Base-by-base conservation (phyloP, 1,284 basidiomycete genomes). In the Heliocybe sulcata region DNA sequence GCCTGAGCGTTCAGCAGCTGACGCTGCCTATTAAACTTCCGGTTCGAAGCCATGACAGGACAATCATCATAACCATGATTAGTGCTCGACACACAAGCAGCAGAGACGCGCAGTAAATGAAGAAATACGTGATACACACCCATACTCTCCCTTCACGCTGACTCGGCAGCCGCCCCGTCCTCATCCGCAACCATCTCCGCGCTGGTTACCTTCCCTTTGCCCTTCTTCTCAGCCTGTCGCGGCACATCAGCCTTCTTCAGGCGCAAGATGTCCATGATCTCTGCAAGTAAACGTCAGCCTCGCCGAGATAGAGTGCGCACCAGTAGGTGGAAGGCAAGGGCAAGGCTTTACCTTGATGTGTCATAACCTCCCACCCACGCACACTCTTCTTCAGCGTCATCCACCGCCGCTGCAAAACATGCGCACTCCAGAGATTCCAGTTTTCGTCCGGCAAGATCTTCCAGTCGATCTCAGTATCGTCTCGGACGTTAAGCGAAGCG, bases 391-490 rank as follows among this genome's bases (percentile, higher is more conserved):
- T 91, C 81, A 92, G 80, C 1, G 83, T 85, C 35, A 82, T 65
- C 88, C 88, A 92, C 51, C 88, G 82, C 38, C 87, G 76, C 60
- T 90, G 88, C 31, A 92, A 70, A 12, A 77, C 74, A 61, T 90
- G 87, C 0, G 87, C 79, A 65, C 87, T 90, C 86, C 86, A 91
- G n/a, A 87, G 64, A 61, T 91, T 89, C 89, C 89, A 91, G 56
- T 83, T 76, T 23, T 80, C 65, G 65, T 92, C 88, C 1, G 78
- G 71, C 22, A 91, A 72, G 16, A 75, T 76, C 65, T 89, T 90
- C 89, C 90, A 92, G 62, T 90, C 85, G 53, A 92, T 87, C 63
- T 91, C 89, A n/a, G 80, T 86, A 61, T 92, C 89, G 62, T 92
- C 85, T 52, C 77, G 75, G 35, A 91, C 84, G 56, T 83, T 78